Base-by-base conservation (phyloP, 2,329 filamentous ascomycete genomes). In the Leptographium galeiforme region DNA sequence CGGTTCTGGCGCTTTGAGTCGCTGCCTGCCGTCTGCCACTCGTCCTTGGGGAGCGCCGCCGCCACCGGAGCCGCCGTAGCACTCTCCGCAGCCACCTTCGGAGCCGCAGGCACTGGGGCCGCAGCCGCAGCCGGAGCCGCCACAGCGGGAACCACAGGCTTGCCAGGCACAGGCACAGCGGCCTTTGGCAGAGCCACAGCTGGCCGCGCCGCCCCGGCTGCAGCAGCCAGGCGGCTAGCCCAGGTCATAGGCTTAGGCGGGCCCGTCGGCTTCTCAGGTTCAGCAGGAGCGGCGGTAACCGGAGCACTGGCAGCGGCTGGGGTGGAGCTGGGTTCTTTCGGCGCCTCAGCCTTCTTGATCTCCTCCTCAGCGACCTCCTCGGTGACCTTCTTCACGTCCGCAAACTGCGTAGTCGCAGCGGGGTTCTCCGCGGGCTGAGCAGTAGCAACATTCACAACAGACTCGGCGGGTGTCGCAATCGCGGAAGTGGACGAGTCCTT, bases 21-120 rank as follows among this genome's bases (percentile, higher is more conserved):
- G 53, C 82, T 79, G 55, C 85, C 84, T 53, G 87, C 91, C 49
- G 87, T 91, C 69, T 95, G 91, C 93, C 93, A 98, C 64, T 87
- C 88, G 56, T 76, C 71, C 75, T 76, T 82, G 58, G 65, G 54
- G 33, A 72, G 62, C 1, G 54, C 41, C 8, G 57, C 14, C 16
- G 59, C 54, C 14, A 57, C 43, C 8, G 57, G 46, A 1, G 58
- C 52, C 16, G 72, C 61, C 48, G 69, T 44, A 13, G 56, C 47
- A 8, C 8, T 11, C 57, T 55, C 36, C 7, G 41, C 14, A 44
- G 52, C 40, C 16, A 48, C 18, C 32, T 65, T 55, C 38, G 65
- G 49, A 41, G 58, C 53, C 10, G 71, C 55, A 45, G 67, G 53
- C 48, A 69, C 57, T 41, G 48, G 25, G 10, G 70, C 59, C 33